phyloP scores from a whole-genome alignment of 75 land plant genomes.

The Picea glauca region DNA sequence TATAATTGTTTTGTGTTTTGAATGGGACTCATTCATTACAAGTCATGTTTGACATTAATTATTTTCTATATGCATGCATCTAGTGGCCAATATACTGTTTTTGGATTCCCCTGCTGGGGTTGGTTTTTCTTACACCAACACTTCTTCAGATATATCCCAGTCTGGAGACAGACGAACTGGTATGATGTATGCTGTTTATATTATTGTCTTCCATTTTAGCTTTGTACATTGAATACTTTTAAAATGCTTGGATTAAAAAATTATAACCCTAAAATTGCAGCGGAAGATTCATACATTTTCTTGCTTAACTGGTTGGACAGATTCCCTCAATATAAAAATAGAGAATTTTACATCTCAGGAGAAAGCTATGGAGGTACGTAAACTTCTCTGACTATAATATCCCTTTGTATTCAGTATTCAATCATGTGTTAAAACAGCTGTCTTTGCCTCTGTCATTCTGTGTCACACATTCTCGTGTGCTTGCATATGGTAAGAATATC shows the following conservation, averaged over 20 bases:
- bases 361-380: slow-evolving; percentile 94
- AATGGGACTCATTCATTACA: too few species aligned
- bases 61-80: slow-evolving; percentile 16
- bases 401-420: too few species aligned
- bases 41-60: slow-evolving; percentile 24
- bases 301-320: slow-evolving; percentile 71
- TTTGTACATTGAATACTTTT: background rate
- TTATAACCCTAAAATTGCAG: slow-evolving; percentile 51
- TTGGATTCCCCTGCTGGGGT: slow-evolving; percentile 33
- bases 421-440: too few species aligned
- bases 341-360: slow-evolving; percentile 92
- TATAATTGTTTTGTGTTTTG: too few species aligned
- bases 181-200: background rate
- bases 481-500: too few species aligned
- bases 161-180: slow-evolving; percentile 26
- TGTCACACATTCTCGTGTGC: too few species aligned
- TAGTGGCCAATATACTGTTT: slow-evolving; percentile 29
- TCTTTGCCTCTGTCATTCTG: too few species aligned
- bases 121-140: slow-evolving; percentile 30
- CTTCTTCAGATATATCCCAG: slow-evolving; percentile 10
- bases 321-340: slow-evolving; percentile 73
- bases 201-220: background rate
- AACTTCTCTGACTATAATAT: too few species aligned
- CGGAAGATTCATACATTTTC: slow-evolving; percentile 61
- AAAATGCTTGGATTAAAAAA: slow-evolving; percentile 24